These are phyloP conservation scores for Ceratocystis lukuohia DNA, from an alignment of 2,329 filamentous ascomycete species.

Conservation along the genomic window DNA sequence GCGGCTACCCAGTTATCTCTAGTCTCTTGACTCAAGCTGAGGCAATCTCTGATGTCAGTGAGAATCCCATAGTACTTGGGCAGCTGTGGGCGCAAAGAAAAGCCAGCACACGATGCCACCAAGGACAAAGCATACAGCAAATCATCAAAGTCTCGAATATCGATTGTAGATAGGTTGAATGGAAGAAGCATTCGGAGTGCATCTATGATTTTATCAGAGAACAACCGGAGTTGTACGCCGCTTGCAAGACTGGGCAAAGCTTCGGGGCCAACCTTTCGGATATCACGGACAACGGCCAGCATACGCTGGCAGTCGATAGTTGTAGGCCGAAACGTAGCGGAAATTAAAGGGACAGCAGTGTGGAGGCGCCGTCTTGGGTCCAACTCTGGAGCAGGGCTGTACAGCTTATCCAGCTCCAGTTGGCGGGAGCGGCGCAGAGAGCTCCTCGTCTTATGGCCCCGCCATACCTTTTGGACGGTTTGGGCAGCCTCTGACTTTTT, in stretches of 20 bases:
- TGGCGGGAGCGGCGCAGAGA: constrained; percentile 45
- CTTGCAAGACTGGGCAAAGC: neutral
- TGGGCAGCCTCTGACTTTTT: constrained; percentile 60
- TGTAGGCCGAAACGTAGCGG: neutral
- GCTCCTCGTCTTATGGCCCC: constrained; percentile 55
- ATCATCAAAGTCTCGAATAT: constrained; percentile 1
- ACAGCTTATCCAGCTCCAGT: constrained; percentile 47
- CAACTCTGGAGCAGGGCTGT: constrained; percentile 26
- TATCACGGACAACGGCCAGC: constrained; percentile 5
- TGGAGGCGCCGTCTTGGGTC: neutral
- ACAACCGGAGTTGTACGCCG: neutral
- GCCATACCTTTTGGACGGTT: constrained; percentile 67
- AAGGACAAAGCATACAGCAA: neutral
- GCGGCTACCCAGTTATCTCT: neutral
- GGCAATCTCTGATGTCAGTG: neutral
- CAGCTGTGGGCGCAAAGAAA: neutral
- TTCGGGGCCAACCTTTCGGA: neutral
- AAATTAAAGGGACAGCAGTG: neutral
- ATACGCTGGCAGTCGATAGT: neutral
- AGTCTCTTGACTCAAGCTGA: neutral
- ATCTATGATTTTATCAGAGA: constrained; percentile 5
- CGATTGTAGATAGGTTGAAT: neutral
- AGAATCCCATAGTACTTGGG: neutral
- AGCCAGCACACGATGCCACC: neutral
- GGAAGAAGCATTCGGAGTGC: neutral